phyloP scores from a whole-genome alignment of 139 green algal species.

The Choricystis sp. region DNA sequence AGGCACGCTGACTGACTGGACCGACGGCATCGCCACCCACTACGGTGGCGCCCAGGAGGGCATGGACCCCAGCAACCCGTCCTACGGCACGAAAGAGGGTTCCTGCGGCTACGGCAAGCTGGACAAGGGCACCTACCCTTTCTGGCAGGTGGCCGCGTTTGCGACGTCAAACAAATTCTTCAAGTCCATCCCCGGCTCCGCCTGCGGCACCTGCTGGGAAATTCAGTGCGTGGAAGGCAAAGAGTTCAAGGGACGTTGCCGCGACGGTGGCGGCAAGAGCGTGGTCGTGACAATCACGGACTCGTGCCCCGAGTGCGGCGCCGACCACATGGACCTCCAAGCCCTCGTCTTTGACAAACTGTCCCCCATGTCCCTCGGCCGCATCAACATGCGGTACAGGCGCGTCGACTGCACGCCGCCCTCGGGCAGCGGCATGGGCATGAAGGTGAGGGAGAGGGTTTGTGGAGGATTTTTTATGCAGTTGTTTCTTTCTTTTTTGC shows the following conservation, averaged over 20 bases:
- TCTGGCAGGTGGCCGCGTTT: conserved; percentile 14
- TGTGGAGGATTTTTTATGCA: too few relatives aligned
- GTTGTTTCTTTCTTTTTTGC: too few relatives aligned
- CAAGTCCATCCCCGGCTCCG: conserved; percentile 2
- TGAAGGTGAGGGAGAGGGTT: too few relatives aligned
- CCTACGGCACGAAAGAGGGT: conserved; percentile 12
- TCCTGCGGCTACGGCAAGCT: conserved; percentile 12
- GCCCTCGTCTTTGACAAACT: conserved; percentile 28
- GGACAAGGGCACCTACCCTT: conserved; percentile 6
- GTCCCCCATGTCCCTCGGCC: conserved; percentile 9
- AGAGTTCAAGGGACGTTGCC: neutral
- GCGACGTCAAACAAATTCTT: conserved; percentile 10
- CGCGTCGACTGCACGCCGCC: conserved; percentile 23
- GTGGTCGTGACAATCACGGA: conserved; percentile 26
- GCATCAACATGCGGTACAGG: conserved; percentile 20
- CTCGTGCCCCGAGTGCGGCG: conserved; percentile 25
- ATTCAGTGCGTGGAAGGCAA: neutral
- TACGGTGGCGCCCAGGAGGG: conserved; percentile 5
- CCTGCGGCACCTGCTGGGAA: conserved; percentile 6
- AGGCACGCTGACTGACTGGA: neutral
- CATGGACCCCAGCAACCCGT: conserved; percentile 12
- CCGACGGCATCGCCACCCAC: neutral
- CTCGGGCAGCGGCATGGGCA: conserved; percentile 7
- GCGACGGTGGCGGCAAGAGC: neutral
- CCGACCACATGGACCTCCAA: conserved; percentile 31